Base-by-base conservation (phyloP, 2,329 filamentous ascomycete genomes). In the Penicillium crustosum region DNA sequence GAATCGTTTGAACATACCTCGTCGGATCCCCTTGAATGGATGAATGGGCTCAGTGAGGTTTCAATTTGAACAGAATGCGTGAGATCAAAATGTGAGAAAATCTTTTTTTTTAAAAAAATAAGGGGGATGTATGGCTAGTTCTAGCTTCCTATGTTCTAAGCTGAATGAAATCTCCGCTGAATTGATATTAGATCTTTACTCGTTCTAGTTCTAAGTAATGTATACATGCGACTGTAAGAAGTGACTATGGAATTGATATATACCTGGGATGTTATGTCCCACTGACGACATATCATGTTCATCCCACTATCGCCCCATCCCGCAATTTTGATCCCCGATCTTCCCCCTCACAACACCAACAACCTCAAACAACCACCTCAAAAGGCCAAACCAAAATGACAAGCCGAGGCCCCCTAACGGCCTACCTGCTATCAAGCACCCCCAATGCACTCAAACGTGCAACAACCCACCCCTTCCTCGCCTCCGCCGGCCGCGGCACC, bases 391-490 rank as follows among this genome's bases (percentile, higher is more conserved):
- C 66, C n/a, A 67, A 64, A 67, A 75, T 71, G 68, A 49, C 69
- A 39, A 67, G 49, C 47, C 60, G 65, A 58, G 57, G 53, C 47
- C 70, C 83, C 5, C 75, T 89, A 47, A 88, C 86, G 1, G 72
- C 76, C 52, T 78, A 86, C 66, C 83, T 89, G 43, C 79, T 86
- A 60, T 70, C 76, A 44, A 78, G 77, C 53, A 79, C 80, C 67
- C 69, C 76, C 2, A 66, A 73, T 4, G 75, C 77, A 47, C 84
- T 84, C 70, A 75, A 72, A 4, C 73, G 74, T 29, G 86, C 88
- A 12, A 90, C 88, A 0, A 85, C 87, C 59, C 82, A 86, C 53
- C 79, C 84, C 0, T 91, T 91, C 74, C 83, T 91, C 51, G 79
- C 78, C 12, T 80, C 84, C 48, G 88, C 88, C 6, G 87, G 87